phyloP scores from a whole-genome alignment of 1,284 basidiomycete genomes.

The Rhodotorula glutinis region DNA sequence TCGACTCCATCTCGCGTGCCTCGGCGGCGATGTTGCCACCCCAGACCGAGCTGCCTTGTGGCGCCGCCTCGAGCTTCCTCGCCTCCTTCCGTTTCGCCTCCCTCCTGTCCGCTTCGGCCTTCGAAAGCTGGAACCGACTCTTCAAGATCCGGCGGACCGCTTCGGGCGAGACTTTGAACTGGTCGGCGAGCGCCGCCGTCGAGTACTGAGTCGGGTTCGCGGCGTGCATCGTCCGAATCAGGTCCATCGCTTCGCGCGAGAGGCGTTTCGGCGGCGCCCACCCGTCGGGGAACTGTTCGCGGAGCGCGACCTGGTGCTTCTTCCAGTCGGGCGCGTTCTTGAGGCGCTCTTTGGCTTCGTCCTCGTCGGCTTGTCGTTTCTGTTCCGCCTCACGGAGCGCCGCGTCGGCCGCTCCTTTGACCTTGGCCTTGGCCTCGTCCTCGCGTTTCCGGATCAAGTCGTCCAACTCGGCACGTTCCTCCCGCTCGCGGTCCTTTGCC shows the following conservation, averaged over 20 bases:
- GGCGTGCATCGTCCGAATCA: constrained; percentile 67
- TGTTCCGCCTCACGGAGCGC: background rate
- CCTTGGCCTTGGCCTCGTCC: background rate
- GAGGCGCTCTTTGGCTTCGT: no score
- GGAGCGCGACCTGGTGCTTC: constrained; percentile 26
- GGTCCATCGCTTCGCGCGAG: constrained; percentile 86
- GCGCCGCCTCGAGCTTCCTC: constrained; percentile 45
- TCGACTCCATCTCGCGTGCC: constrained; percentile 7
- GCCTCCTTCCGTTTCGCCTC: constrained; percentile 56
- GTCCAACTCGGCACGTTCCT: background rate
- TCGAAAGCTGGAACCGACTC: constrained; percentile 69
- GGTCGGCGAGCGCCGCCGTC: constrained; percentile 67
- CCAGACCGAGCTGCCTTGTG: background rate
- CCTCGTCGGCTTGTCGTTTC: background rate
- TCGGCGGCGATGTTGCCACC: constrained; percentile 16
- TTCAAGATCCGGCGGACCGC: constrained; percentile 78
- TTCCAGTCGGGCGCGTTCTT: constrained; percentile 18
- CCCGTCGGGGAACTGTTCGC: constrained; percentile 35
- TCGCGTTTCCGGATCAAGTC: background rate
- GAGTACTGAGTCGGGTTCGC: constrained; percentile 67
- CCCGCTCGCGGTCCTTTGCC: background rate
- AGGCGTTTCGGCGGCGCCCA: constrained; percentile 84
- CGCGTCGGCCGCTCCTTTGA: no score
- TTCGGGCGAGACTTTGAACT: constrained; percentile 80
- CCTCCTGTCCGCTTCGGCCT: constrained; percentile 32